A percentile compares a stretch with the other conserved stretches of the same genome.
phyloP scores from a whole-genome alignment of 2,329 filamentous ascomycete genomes.

The Didymella lethalis region DNA sequence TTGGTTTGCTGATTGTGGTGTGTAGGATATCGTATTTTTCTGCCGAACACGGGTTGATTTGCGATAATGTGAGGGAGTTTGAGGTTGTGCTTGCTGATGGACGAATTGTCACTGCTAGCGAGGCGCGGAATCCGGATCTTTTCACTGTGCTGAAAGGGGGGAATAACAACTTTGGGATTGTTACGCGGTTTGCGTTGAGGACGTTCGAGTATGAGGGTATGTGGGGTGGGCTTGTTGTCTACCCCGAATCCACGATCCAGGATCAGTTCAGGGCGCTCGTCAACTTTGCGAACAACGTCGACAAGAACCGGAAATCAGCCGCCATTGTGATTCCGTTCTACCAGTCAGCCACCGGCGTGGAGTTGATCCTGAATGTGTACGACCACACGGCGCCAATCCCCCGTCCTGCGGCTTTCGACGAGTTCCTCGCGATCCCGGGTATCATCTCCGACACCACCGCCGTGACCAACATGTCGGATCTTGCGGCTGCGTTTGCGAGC shows the following conservation, averaged over 20 bases:
- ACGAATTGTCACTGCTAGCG: constrained; percentile 31
- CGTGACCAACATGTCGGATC: constrained; percentile 36
- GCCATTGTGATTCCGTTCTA: constrained; percentile 33
- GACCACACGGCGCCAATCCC: constrained; percentile 32
- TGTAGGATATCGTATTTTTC: constrained; percentile 40
- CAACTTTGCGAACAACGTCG: constrained; percentile 31
- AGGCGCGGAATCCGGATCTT: constrained; percentile 37
- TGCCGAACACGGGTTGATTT: constrained; percentile 37
- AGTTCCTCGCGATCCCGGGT: constrained; percentile 36
- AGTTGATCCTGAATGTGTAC: constrained; percentile 34
- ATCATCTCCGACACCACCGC: constrained; percentile 35
- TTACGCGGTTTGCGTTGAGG: constrained; percentile 40
- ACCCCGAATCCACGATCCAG: constrained; percentile 27
- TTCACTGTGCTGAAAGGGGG: constrained; percentile 47
- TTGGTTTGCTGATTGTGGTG: neutral
- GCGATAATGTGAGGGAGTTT: constrained; percentile 45
- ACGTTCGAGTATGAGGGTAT: constrained; percentile 35
- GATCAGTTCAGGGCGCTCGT: constrained; percentile 35
- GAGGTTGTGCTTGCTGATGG: constrained; percentile 47
- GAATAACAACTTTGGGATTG: constrained; percentile 47
- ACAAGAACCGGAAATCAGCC: constrained; percentile 28
- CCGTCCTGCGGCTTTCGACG: constrained; percentile 30
- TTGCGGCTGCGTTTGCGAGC: constrained; percentile 31
- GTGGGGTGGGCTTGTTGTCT: constrained; percentile 48
- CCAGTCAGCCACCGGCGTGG: constrained; percentile 21